Evolutionary conservation across 176 grass and related monocot species (phyloP).

Genomic region (Phyllostachys edulis): DNA sequence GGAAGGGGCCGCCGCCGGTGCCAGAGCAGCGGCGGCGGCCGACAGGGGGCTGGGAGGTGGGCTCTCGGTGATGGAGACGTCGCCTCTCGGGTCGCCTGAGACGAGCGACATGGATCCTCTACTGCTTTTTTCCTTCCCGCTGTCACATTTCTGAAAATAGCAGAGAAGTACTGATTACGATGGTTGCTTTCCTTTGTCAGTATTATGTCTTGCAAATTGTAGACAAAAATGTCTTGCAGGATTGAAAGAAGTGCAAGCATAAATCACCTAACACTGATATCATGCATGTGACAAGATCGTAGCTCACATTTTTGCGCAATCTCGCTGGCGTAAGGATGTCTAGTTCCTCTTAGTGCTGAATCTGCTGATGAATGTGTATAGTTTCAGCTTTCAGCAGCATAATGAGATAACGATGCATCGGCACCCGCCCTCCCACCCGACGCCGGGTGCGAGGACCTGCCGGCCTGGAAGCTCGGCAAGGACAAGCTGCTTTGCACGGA

Average conservation of each 20-base stretch:
- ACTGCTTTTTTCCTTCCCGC: no score
- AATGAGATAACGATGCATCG: background rate
- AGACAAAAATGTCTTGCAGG: background rate
- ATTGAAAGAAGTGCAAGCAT: background rate
- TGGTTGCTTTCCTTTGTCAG: background rate
- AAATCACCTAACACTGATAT: background rate
- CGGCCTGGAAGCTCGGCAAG: no score
- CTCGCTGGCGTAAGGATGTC: background rate
- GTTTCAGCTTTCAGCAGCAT: background rate
- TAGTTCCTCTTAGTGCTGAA: background rate
- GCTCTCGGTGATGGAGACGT: no score
- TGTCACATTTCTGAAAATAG: slow-evolving; percentile 16
- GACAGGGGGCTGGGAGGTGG: no score
- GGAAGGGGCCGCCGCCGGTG: no score
- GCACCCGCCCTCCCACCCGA: background rate
- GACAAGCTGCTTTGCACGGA: no score
- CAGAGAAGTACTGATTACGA: background rate
- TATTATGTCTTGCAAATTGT: background rate
- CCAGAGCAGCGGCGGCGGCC: no score
- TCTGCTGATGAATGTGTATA: background rate
- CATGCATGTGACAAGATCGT: slow-evolving; percentile 27
- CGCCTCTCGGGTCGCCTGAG: no score
- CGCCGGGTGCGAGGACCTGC: no score
- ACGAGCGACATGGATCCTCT: no score
- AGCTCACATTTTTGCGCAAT: slow-evolving; percentile 8